Base-by-base conservation (phyloP, 2,329 filamentous ascomycete genomes). In the Alternaria brassicae region DNA sequence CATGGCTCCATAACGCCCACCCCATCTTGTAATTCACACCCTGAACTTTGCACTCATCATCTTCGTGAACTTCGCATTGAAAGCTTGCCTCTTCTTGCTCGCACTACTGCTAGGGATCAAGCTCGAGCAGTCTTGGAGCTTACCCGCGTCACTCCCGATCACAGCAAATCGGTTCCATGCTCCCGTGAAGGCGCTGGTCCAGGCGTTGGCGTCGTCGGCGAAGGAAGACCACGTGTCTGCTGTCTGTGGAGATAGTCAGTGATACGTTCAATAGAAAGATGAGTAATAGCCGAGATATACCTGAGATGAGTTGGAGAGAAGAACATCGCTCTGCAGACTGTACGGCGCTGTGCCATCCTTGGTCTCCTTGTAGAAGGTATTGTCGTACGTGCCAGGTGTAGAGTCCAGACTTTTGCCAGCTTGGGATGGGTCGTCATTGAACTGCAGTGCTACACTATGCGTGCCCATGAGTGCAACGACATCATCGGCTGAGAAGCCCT, bases 391-490 rank as follows among this genome's bases (percentile, higher is more conserved):
- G 9, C 61, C 60, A 1, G 73, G 73, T 1, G 74, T 75, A 9
- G 67, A 64, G 50, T 78, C 76, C 1, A 74, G 66, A 7, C 67
- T 25, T 25, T 63, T 63, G 1, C 72, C 72, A 4, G 63, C 63
- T 25, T 68, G 56, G 3, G 65, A 57, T 1, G 70, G 67, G 40
- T 74, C 66, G 23, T 72, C 69, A 32, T 64, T 66, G 23, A 64
- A 66, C 36, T 77, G 72, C 9, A 67, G 62, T 4, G 69, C 70
- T 0, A 71, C 66, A 1, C 67, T 65, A 37, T 78, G 76, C 5
- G 73, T 70, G 5, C 74, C 76, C 32, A 77, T 57, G 7, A 77
- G 67, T 7, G 75, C 75, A 12, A 75, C 75, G 4, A 77, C 65
- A 53, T 77, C 74, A 19, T 56, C 62, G 1, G 68, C 49, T 6